These are phyloP conservation scores for Myxozyma vanderwaltii DNA, from an alignment of 805 yeast species.

Conservation along the genomic window DNA sequence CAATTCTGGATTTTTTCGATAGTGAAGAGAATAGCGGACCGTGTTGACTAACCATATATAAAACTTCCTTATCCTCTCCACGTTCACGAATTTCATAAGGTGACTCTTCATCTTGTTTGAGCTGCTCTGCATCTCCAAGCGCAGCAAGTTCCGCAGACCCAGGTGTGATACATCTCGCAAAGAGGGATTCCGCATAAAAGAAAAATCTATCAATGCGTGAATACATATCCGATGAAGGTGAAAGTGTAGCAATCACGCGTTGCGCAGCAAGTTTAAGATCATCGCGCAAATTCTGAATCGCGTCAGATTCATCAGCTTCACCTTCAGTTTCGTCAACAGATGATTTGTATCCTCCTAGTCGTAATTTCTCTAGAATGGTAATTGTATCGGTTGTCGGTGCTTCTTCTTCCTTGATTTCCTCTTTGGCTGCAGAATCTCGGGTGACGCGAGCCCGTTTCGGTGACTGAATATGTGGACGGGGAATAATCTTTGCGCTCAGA, in stretches of 20 bases:
- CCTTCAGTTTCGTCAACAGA: neutral
- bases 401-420: neutral
- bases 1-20: constrained; percentile 68
- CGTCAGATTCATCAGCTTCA: constrained; percentile 1
- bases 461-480: constrained; percentile 9
- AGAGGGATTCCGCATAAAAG: constrained; percentile 17
- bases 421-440: neutral
- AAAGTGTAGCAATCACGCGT: constrained; percentile 14
- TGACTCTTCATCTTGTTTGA: neutral
- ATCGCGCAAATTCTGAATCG: constrained; percentile 8
- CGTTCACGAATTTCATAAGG: constrained; percentile 26
- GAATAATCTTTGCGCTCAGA: constrained; percentile 14
- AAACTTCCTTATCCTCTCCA: constrained; percentile 53
- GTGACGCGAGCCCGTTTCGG: constrained; percentile 5
- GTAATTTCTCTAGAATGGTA: constrained; percentile 20
- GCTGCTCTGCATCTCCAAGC: constrained; percentile 8
- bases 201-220: constrained; percentile 19
- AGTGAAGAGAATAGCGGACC: constrained; percentile 83
- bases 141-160: neutral
- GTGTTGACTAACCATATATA: constrained; percentile 57
- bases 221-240: constrained; percentile 16
- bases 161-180: constrained; percentile 13
- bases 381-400: constrained; percentile 6
- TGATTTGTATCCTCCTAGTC: constrained; percentile 15
- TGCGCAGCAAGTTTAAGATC: constrained; percentile 20